These are phyloP conservation scores for Populus pruinosa DNA, from an alignment of 345 rosid species.

Conservation along the genomic window DNA sequence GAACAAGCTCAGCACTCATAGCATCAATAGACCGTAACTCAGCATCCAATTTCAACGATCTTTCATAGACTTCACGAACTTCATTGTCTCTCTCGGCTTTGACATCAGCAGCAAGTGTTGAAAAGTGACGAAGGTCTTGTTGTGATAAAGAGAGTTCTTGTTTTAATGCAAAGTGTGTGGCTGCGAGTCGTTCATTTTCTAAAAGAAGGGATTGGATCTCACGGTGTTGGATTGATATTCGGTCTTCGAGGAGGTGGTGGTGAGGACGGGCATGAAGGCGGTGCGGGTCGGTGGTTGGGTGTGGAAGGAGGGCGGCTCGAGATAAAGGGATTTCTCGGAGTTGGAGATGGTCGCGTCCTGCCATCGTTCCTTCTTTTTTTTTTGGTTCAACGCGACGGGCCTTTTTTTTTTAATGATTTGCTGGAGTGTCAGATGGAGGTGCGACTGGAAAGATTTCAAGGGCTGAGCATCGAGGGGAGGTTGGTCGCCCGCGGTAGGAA, in stretches of 20 bases:
- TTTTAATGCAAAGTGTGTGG: constrained; percentile 61
- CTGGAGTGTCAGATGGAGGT: not conserved
- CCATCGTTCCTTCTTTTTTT: not conserved
- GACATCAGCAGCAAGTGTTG: constrained; percentile 41
- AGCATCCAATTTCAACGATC: constrained; percentile 60
- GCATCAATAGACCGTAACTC: constrained; percentile 53
- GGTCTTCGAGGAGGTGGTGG: constrained; percentile 54
- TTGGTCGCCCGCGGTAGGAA: not conserved
- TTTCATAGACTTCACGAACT: constrained; percentile 64
- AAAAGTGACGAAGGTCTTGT: constrained; percentile 49
- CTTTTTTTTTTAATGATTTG: not conserved
- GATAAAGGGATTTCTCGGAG: not conserved
- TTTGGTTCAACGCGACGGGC: not conserved
- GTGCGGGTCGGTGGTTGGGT: not conserved
- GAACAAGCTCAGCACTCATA: constrained; percentile 50
- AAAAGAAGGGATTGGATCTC: constrained; percentile 69
- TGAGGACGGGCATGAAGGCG: not conserved
- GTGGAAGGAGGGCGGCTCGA: not conserved
- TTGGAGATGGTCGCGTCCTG: constrained; percentile 9
- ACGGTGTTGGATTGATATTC: constrained; percentile 56
- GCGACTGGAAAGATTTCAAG: not conserved
- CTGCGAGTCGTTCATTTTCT: constrained; percentile 62
- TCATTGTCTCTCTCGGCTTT: constrained; percentile 62
- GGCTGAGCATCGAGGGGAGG: not conserved
- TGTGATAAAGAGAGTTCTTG: constrained; percentile 58